phyloP scores from a whole-genome alignment of 352 stramenopile species.

The Globisporangium echinulatum region DNA sequence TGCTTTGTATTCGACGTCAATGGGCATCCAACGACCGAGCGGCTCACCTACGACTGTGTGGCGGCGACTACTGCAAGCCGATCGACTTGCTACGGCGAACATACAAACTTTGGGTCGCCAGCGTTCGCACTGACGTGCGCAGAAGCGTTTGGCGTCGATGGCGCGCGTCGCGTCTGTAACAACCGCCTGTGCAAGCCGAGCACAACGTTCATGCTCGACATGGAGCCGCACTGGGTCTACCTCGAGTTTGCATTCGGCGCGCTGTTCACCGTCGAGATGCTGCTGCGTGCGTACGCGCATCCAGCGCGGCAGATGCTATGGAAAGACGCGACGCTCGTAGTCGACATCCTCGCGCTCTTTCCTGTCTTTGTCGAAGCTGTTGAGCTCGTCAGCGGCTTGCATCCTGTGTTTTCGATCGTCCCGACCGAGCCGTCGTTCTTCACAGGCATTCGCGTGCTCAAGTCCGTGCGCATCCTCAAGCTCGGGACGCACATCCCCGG shows the following conservation, averaged over 20 bases:
- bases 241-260: constrained; percentile 35
- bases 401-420: constrained; percentile 30
- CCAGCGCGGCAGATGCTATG: constrained; percentile 20
- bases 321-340: constrained; percentile 18
- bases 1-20: constrained; percentile 28
- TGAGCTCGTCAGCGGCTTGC: constrained; percentile 16
- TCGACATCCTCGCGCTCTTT: constrained; percentile 22
- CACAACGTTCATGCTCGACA: constrained; percentile 32
- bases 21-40: constrained; percentile 11
- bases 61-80: constrained; percentile 1
- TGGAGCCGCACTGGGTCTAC: constrained; percentile 47
- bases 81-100: constrained; percentile 21
- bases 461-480: constrained; percentile 43
- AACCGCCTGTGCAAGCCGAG: constrained; percentile 39
- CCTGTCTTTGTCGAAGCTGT: constrained; percentile 28
- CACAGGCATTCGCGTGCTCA: constrained; percentile 29
- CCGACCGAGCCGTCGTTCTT: constrained; percentile 37
- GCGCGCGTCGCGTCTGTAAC: constrained; percentile 22
- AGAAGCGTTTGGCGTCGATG: constrained; percentile 18
- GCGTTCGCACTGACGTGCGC: constrained; percentile 17
- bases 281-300: constrained; percentile 23
- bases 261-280: constrained; percentile 34
- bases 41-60: constrained; percentile 25
- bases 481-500: constrained; percentile 35
- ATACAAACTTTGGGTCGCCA: constrained; percentile 28